Evolutionary conservation across 768 basidiomycete species (phyloP).

Genomic region (Suillus tomentosus): DNA sequence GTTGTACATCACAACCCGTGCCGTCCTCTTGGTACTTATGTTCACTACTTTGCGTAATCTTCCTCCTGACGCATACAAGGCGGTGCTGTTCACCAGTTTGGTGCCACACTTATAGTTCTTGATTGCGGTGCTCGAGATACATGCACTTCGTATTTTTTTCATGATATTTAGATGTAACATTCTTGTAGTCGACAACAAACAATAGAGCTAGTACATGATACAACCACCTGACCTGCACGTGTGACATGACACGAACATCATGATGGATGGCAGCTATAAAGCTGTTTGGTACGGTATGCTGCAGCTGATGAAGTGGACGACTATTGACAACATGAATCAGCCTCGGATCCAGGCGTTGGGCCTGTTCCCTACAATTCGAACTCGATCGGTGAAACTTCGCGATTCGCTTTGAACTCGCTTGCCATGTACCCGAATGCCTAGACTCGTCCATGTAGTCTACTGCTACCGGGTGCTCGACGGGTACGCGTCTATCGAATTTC

Average conservation of each 20-base stretch:
- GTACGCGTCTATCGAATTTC: background rate
- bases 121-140: background rate
- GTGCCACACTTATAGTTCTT: background rate
- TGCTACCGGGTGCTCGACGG: background rate
- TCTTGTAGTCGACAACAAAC: background rate
- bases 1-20: background rate
- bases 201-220: background rate
- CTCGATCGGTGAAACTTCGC: too few relatives aligned
- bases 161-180: background rate
- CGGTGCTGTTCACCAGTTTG: background rate
- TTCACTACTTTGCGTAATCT: conserved; percentile 1
- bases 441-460: background rate
- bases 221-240: too few relatives aligned
- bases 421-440: background rate
- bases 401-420: too few relatives aligned
- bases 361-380: too few relatives aligned
- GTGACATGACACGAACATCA: too few relatives aligned
- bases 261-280: conserved; percentile 57
- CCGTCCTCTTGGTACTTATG: background rate
- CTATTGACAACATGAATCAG: conserved; percentile 4
- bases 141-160: background rate
- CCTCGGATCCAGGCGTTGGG: too few relatives aligned
- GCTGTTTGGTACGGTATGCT: conserved; percentile 56
- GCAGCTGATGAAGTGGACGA: conserved; percentile 58
- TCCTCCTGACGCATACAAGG: background rate